Percentiles rank a stretch among this genome's conserved stretches.
Evolutionary conservation across 139 green algal species (phyloP).

Genomic region (Chlamydomonas sphaeroides): DNA sequence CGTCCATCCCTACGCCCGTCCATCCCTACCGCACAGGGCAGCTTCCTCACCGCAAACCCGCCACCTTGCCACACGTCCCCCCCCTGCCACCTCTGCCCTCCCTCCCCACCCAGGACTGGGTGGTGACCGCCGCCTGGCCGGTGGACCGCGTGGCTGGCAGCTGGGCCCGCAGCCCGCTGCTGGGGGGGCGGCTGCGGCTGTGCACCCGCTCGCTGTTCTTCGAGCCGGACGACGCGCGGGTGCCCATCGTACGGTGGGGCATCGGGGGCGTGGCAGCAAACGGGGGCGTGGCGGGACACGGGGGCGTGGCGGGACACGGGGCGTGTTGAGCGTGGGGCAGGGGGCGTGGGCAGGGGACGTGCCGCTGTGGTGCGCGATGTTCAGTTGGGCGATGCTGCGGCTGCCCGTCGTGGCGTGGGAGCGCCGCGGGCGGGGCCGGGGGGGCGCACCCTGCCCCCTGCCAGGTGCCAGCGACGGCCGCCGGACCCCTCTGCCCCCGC

Average conservation of each 20-base stretch:
- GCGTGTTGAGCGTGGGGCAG: too few species aligned
- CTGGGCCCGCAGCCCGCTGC: constrained; percentile 57
- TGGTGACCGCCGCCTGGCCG: constrained; percentile 66
- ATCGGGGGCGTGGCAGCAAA: neutral
- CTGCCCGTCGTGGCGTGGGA: too few species aligned
- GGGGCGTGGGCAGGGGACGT: too few species aligned
- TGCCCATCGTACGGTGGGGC: constrained; percentile 81
- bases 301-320: neutral
- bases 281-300: neutral
- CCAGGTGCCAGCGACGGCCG: neutral
- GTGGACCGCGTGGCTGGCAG: constrained; percentile 64
- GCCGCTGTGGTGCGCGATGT: too few species aligned
- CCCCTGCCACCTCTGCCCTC: neutral
- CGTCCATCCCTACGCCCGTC: neutral
- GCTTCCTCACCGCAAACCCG: too few species aligned
- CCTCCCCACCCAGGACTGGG: constrained; percentile 63
- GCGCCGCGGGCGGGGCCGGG: too few species aligned
- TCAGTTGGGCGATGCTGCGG: too few species aligned
- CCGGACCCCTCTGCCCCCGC: neutral
- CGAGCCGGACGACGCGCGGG: constrained; percentile 82
- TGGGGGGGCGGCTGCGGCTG: constrained; percentile 83
- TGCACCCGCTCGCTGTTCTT: constrained; percentile 88
- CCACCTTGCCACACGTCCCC: too few species aligned
- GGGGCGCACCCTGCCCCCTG: too few species aligned
- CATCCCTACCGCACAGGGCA: too few species aligned